A percentile compares a stretch with the other conserved stretches of the same genome.
Evolutionary conservation across 805 yeast genomes (phyloP).

Genomic region (Metschnikowia corniflorae): DNA sequence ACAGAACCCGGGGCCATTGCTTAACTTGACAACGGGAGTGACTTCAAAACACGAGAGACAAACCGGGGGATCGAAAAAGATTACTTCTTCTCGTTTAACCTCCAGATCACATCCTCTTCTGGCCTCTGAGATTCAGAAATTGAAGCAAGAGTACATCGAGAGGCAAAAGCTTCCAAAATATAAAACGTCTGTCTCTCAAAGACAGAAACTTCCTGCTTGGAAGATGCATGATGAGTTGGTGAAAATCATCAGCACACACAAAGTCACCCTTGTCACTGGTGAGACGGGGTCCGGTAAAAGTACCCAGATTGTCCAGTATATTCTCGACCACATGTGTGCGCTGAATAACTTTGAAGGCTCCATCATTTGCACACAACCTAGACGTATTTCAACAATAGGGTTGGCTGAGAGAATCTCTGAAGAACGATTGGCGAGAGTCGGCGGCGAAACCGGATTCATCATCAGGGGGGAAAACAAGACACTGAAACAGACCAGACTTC

Average conservation of each 20-base stretch:
- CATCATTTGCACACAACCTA: constrained; percentile 89
- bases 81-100: background rate
- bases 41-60: background rate
- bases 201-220: constrained; percentile 84
- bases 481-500: constrained; percentile 57
- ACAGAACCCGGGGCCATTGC: constrained; percentile 71
- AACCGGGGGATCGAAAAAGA: background rate
- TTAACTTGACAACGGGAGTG: constrained; percentile 1
- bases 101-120: constrained; percentile 1
- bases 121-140: constrained; percentile 1
- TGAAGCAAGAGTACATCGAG: constrained; percentile 4
- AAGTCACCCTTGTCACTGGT: constrained; percentile 81
- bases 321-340: constrained; percentile 61
- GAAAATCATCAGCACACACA: constrained; percentile 50
- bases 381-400: constrained; percentile 94
- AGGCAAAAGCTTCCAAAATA: constrained; percentile 23
- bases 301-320: constrained; percentile 88
- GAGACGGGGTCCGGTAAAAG: constrained; percentile 98
- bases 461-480: constrained; percentile 87
- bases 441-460: constrained; percentile 81
- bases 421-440: constrained; percentile 64
- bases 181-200: constrained; percentile 32
- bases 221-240: constrained; percentile 54
- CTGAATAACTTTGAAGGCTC: constrained; percentile 49
- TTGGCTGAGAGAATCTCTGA: constrained; percentile 88